Evolutionary conservation across 1,139 yeast species (phyloP), one percentile per base, ranked within the genome.

Genomic region (Geotrichum cucujoidarum): DNA sequence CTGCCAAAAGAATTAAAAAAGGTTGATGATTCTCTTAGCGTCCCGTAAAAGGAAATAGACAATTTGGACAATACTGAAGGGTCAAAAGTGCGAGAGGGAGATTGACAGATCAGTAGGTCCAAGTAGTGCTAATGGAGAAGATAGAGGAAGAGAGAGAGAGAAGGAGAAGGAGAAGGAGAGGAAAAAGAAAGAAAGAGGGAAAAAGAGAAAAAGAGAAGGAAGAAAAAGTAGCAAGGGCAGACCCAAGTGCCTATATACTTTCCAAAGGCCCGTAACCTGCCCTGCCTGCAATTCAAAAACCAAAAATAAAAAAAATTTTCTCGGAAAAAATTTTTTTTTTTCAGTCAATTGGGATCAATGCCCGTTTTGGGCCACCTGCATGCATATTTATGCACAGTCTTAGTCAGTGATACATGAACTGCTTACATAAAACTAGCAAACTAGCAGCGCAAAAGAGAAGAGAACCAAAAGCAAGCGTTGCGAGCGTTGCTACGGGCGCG

Each of bases 91-190:
- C 11, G 30, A 35, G 24, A n/a, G n/a, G 10, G 13, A n/a, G n/a
- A 32, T 41, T 20, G 39, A 37, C 32, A 31, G 45, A 40, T 40
- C 45, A 42, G 43, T 36, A 33, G 36, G 40, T 38, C 38, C 21
- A 27, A 22, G 5, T 24, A 20, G 22, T 21, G 37, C 42, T 47
- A 33, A 42, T 42, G 49, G 40, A 43, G 44, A 43, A 24, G 49
- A 49, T 47, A 44, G 47, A 49, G 45, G 45, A 31, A 36, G 42
- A 46, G 38, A 25, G 27, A 36, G 39, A 41, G 29, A 39, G 29
- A 29, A 33, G 20, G 25, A 34, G 31, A 33, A 29, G 18, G 22
- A 22, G 30, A 32, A 33, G 37, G 20, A 44, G 40, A 31, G 21
- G 22, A 18, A 21, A 20, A 41, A 18, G 42, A 24, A 14, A 43